These are phyloP conservation scores for Pichia nanzhaoensis DNA, from an alignment of 805 yeast genomes.

Conservation along the genomic window DNA sequence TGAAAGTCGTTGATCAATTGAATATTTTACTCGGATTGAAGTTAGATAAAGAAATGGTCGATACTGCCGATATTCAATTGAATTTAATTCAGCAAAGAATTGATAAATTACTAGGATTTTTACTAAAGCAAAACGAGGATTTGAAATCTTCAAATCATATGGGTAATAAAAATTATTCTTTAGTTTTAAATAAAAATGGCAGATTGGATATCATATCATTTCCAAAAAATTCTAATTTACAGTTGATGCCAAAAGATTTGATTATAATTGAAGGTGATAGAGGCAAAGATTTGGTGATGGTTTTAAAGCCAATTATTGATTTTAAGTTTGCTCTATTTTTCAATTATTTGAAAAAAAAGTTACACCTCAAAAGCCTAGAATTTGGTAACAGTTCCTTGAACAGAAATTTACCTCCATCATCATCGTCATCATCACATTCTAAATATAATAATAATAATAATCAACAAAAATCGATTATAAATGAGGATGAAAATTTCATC, in stretches of 20 bases:
- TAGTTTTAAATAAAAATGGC: slow-evolving; percentile 33
- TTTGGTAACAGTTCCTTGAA: slow-evolving; percentile 27
- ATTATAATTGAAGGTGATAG: slow-evolving; percentile 80
- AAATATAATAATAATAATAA: slow-evolving; percentile 10
- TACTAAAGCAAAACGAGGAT: slow-evolving; percentile 40
- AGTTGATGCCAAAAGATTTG: slow-evolving; percentile 53
- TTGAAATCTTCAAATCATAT: slow-evolving; percentile 30
- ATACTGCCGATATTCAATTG: slow-evolving; percentile 7
- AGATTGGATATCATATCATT: slow-evolving; percentile 62
- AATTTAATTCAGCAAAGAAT: slow-evolving; percentile 20
- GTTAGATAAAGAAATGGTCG: not conserved
- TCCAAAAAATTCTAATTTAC: slow-evolving; percentile 57
- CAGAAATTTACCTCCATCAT: slow-evolving; percentile 11
- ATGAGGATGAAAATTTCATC: slow-evolving; percentile 52
- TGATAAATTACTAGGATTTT: slow-evolving; percentile 31
- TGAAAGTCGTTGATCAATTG: slow-evolving; percentile 33
- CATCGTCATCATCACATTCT: slow-evolving; percentile 22
- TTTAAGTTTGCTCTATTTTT: slow-evolving; percentile 63
- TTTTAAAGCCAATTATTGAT: slow-evolving; percentile 57
- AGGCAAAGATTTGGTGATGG: slow-evolving; percentile 73
- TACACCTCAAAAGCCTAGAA: slow-evolving; percentile 50
- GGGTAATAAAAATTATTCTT: slow-evolving; percentile 30
- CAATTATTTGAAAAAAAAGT: slow-evolving; percentile 67
- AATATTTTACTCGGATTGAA: slow-evolving; percentile 22
- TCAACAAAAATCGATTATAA: slow-evolving; percentile 32